Evolutionary conservation across 202 grass and related monocot genomes (phyloP), one percentile per base, ranked within the genome.

Genomic region (Zoysia matrella): DNA sequence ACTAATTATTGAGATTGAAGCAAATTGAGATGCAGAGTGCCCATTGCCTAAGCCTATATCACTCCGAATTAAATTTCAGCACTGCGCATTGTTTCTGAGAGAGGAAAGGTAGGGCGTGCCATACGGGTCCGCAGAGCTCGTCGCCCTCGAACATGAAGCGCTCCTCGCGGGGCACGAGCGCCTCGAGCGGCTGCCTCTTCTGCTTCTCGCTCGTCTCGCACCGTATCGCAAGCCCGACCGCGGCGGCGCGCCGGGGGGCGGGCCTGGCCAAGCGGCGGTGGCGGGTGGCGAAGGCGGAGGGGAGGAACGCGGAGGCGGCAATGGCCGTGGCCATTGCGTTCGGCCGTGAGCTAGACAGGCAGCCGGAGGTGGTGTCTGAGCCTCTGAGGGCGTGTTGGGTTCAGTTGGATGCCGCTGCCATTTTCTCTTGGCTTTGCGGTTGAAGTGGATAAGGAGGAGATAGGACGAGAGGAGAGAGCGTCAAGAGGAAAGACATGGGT

Each of bases 111-210:
- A 30, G 65, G 50, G 46, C 11, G 49, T 30, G 16, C 45, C 74
- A 9, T 95, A 98, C 95, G 53, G 95, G 92, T 43, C 95, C 95
- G 46, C 88, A 90, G 50, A 91, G 92, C 66, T 98, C 90, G 22
- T 30, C 22, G 22, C 22, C 22, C 22, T 30, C 22, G 22, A 30
- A 30, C 22, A 30, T 30, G 22, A 91, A 98, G 8, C 92, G 76
- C 88, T 98, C 71, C 77, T 98, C 95, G n/a, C 90, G 80, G 48
- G 92, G 89, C 47, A 98, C 80, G 52, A 87, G 48, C 45, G 85
- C 69, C n/a, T 77, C 36, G 48, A 78, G 80, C 10, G 81, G 52
- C 72, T 88, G 84, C 30, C 75, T 82, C 82, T 83, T 86, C 86
- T 95, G 83, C 79, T 91, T 84, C 44, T 91, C 84, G 73, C 83